Percentiles rank a stretch among this genome's conserved stretches.
These are phyloP conservation scores for Didymellaceae sp. DNA, from an alignment of 2,329 filamentous ascomycete species.

Conservation along the genomic window DNA sequence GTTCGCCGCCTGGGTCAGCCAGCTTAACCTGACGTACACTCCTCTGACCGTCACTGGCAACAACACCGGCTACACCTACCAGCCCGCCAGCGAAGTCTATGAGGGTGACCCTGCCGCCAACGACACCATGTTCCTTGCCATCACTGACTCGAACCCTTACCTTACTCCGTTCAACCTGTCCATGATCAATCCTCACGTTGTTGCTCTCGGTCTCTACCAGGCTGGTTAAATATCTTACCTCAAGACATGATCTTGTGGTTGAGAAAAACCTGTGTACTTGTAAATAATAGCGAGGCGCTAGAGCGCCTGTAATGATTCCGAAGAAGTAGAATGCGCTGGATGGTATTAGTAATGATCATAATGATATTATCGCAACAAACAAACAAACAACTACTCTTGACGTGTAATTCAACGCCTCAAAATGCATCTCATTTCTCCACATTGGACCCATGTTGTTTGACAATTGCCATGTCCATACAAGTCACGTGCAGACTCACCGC, in stretches of 20 bases:
- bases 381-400: too few relatives aligned
- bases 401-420: neutral
- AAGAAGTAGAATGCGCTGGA: neutral
- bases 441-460: too few relatives aligned
- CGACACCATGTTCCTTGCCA: constrained; percentile 77
- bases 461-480: too few relatives aligned
- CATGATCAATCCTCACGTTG: constrained; percentile 77
- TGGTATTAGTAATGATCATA: neutral
- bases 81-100: constrained; percentile 74
- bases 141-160: constrained; percentile 72
- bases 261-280: too few relatives aligned
- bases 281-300: neutral
- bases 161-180: constrained; percentile 80
- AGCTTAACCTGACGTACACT: constrained; percentile 66
- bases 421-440: too few relatives aligned
- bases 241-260: too few relatives aligned
- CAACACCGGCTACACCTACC: constrained; percentile 70
- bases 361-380: neutral
- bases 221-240: constrained; percentile 71
- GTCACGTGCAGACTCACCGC: too few relatives aligned
- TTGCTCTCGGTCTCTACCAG: constrained; percentile 77
- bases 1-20: constrained; percentile 78
- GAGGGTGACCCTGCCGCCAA: constrained; percentile 73
- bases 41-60: constrained; percentile 68
- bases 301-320: neutral